Evolutionary conservation across 805 yeast species (phyloP), one percentile per base, ranked within the genome.

Genomic region (Cyberlindnera amylophila): DNA sequence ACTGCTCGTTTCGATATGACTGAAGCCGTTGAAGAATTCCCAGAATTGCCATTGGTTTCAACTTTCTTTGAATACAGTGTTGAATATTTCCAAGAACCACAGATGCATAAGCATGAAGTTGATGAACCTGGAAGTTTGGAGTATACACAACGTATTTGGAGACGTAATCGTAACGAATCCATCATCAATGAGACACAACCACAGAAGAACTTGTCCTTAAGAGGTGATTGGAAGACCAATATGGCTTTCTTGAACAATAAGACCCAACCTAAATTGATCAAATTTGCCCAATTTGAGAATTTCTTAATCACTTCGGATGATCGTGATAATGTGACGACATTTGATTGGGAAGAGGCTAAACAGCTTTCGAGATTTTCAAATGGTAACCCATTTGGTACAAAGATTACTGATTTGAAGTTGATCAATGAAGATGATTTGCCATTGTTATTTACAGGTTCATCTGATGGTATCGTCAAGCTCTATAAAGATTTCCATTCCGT

Each of bases 71-170:
- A 82, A 39, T 86, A 82, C 61, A 77, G 85, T 53, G 59, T 87
- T 45, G 99, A 93, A 61, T 90, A 89, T 57, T 93, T 91, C 67
- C 96, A 90, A 56, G 98, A 90, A 58, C 97, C 99, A 0, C 98
- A 91, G 58, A 82, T 90, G 82, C 80, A 86, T 10, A 81, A 79
- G 44, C 75, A 77, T 41, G 97, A 91, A 52, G 65, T 79, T 14
- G 97, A 91, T 53, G 96, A 89, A 60, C 93, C 95, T 0, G 98
- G 98, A 0, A 86, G 96, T 43, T 78, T 82, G 45, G 90, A 86
- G 49, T 87, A 86, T 54, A 79, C 86, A 28, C 81, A 79, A 50
- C 71, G 95, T 44, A 64, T 86, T 18, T 93, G 98, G 98, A 74
- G 96, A 53, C 74, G 95, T 49, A 85, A 84, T 55, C 72, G 98